Conservation (phyloP, 306 rosid genomes). For the Corylus avellana region DNA sequence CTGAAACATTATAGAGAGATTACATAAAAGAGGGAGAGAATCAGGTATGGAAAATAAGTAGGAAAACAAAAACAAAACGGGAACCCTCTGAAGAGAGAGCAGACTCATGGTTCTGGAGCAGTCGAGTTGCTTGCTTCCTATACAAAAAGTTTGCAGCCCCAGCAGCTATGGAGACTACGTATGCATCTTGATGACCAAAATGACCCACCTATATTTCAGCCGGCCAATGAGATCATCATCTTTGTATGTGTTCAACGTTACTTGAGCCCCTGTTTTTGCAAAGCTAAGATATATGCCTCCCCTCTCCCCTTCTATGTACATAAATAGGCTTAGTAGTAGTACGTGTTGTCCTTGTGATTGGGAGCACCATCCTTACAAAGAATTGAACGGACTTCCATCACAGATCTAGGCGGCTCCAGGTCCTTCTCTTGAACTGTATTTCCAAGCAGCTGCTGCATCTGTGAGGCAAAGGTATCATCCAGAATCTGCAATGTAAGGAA, state of each 20-base stretch:
- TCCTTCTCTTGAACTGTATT: conserved; percentile 86
- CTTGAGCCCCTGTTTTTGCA: not conserved
- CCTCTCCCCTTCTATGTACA: conserved; percentile 40
- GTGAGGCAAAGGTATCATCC: conserved; percentile 89
- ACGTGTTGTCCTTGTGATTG: conserved; percentile 57
- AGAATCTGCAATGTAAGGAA: conserved; percentile 51
- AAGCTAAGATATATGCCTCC: conserved; percentile 11
- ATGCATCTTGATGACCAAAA: not conserved
- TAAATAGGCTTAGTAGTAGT: conserved; percentile 45
- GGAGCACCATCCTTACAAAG: conserved; percentile 81
- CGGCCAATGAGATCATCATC: conserved; percentile 15
- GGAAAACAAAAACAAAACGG: not conserved
- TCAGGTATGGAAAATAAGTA: conserved; percentile 3
- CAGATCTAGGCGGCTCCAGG: conserved; percentile 73
- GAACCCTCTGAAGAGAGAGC: conserved; percentile 20
- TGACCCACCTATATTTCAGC: not conserved
- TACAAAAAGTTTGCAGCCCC: conserved; percentile 48
- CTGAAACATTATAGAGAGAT: not conserved
- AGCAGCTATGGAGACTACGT: not conserved
- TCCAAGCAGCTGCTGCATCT: conserved; percentile 87
- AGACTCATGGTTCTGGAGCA: conserved; percentile 40
- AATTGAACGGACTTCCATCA: conserved; percentile 92
- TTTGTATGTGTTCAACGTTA: not conserved
- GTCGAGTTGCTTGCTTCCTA: conserved; percentile 70
- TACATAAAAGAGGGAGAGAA: not conserved